Evolutionary conservation across 2,329 filamentous ascomycete genomes (phyloP), one percentile per base, ranked within the genome.

Genomic region (Aspergillus sojae): DNA sequence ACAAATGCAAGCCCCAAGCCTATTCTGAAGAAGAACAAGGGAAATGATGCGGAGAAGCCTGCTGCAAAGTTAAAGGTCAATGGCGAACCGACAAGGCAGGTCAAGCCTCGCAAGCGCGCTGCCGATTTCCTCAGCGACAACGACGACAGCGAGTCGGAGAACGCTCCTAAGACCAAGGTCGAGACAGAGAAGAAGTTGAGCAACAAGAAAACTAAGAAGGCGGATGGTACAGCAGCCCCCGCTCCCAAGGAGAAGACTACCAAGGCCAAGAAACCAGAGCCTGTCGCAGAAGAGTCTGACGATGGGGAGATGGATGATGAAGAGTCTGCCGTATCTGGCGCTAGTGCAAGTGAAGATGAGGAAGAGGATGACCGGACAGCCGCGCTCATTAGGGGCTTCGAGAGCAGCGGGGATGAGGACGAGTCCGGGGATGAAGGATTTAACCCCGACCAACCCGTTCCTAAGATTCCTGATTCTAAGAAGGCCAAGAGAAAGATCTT

Each of bases 341-440:
- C 65, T 28, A 68, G 71, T 32, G 71, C 73, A 23, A 69, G 69
- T 54, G 75, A 72, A 7, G 73, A 74, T 28, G 76, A 75, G 9
- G 77, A 78, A 28, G 78, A 75, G 48, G 82, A 83, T 66, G 84
- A 86, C 66, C 83, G 85, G 66, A 85, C 84, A n/a, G 78, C 80
- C 36, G 83, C 81, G 23, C 76, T 87, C 28, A 78, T 87, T 65
- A 80, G 81, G 64, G 85, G 85, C 11, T 86, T 87, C 63, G 84
- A 86, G 73, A 85, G 82, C 69, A 83, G 81, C 58, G 80, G 78
- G 39, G 84, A 86, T 59, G 82, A 84, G 45, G 82, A 84, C 45
- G 82, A 82, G 41, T 80, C 78, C 50, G 78, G 74, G 32, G 80
- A 82, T 53, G 78, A 81, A 67, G 79, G 79, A 39, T 78, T 80